Conservation (phyloP, 176 grass and related monocot genomes). For the Bothriochloa decipiens region DNA sequence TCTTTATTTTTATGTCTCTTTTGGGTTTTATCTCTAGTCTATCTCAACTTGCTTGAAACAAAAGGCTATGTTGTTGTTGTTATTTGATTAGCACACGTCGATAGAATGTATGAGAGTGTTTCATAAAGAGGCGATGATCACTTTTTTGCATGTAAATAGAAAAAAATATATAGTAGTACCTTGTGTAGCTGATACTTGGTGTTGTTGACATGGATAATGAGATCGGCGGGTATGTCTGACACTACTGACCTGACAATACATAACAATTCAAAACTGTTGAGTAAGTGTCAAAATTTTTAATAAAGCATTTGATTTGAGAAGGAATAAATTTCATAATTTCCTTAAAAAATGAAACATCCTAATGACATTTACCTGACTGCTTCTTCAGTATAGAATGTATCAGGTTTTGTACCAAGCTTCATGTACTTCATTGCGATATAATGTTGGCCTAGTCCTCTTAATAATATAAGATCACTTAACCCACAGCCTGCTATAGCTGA, state of each 20-base stretch:
- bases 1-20: no score
- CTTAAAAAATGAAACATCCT: neutral
- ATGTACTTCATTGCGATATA: conserved; percentile 84
- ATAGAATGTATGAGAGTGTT: neutral
- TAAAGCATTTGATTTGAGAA: neutral
- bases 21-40: no score
- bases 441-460: conserved; percentile 19
- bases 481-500: conserved; percentile 9
- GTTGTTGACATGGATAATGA: conserved; percentile 89
- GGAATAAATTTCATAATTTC: neutral
- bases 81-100: neutral
- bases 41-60: no score
- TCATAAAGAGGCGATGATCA: neutral
- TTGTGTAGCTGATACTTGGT: conserved; percentile 94
- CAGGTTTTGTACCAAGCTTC: conserved; percentile 94
- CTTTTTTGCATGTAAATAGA: conserved; percentile 1
- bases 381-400: conserved; percentile 88
- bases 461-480: conserved; percentile 39
- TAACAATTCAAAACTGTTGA: neutral
- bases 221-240: conserved; percentile 86
- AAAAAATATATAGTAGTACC: conserved; percentile 46
- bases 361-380: conserved; percentile 68
- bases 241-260: conserved; percentile 72
- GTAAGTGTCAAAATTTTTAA: neutral
- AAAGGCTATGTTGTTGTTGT: no score